Percentiles rank a stretch among this genome's conserved stretches.
These are phyloP conservation scores for Papilionanthe hybrid DNA, from an alignment of 116 monocot species.

Conservation along the genomic window DNA sequence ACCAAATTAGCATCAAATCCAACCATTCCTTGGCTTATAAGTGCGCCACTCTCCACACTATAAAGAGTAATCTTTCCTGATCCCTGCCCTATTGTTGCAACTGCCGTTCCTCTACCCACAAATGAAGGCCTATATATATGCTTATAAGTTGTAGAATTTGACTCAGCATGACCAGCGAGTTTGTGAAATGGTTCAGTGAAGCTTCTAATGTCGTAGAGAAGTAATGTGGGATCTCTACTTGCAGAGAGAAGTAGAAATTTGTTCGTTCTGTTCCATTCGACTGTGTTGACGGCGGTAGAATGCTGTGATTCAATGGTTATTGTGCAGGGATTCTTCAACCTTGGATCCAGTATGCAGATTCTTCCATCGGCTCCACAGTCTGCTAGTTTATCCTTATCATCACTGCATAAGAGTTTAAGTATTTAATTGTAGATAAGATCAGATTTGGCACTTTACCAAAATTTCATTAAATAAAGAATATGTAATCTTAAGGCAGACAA, in stretches of 20 bases:
- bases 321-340: slow-evolving; percentile 22
- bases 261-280: slow-evolving; percentile 25
- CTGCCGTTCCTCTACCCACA: slow-evolving; percentile 10
- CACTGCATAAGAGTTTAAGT: slow-evolving; percentile 13
- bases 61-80: no score
- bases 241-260: slow-evolving; percentile 26
- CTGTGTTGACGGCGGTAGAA: slow-evolving; percentile 14
- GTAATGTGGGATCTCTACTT: slow-evolving; percentile 31
- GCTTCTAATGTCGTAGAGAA: slow-evolving; percentile 39
- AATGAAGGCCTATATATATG: no score
- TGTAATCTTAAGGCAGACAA: neutral
- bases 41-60: no score
- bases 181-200: slow-evolving; percentile 13
- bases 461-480: neutral
- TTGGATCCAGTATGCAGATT: slow-evolving; percentile 32
- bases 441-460: neutral
- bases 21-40: no score
- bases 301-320: slow-evolving; percentile 24
- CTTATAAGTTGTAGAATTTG: neutral
- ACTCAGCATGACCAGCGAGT: slow-evolving; percentile 25
- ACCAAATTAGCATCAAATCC: no score
- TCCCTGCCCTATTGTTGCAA: slow-evolving; percentile 43
- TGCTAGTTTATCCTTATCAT: slow-evolving; percentile 19
- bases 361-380: slow-evolving; percentile 42
- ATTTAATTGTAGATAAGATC: neutral